Evolutionary conservation across 192 early-diverging fungal species (phyloP), one percentile per base, ranked within the genome.

Genomic region (Coemansia sp.): DNA sequence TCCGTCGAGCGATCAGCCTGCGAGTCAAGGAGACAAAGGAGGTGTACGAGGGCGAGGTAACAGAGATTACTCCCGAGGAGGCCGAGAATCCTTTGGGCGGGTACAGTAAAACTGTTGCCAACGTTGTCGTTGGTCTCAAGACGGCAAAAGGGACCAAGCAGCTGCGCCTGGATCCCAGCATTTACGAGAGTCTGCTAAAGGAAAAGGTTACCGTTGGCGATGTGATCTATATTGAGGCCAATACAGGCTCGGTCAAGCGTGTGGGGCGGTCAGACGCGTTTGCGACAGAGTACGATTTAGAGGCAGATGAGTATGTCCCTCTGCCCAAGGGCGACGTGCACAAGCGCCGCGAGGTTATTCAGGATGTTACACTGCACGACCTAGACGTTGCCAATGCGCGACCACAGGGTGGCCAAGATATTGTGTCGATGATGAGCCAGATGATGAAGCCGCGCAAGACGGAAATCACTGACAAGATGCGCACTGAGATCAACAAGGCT

Each of bases 381-480:
- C 82, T 99, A 62, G 97, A 99, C 83, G 86, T 93, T 31, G 96
- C 96, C 52, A 99, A 99, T 67, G 95, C 95, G 15, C 77, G 90
- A 57, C 95, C 96, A 24, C 93, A 96, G 86, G 95, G 97, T 20
- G 95, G 95, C 9, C 94, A 96, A 80, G 97, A 99, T 71, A 96
- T 97, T 56, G 90, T 98, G 74, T 97, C 95, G 25, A 92, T 97
- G 89, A 96, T 99, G 93, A 90, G 93, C 63, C 94, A 96, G 74
- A 84, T 99, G 67, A 88, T 94, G 85, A 99, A 99, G 84, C 97
- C 97, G 6, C 94, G 93, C 73, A 99, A 99, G 84, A 99, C 97
- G 1, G 97, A 99, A 77, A 97, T 99, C 67, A 99, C 95, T 11
- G 95, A 98, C 61, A 98, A 99, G 75, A 83, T 99, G 63, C 87